These are phyloP conservation scores for Coniferiporia sulphurascens DNA, from an alignment of 1,284 basidiomycete genomes.

Conservation along the genomic window DNA sequence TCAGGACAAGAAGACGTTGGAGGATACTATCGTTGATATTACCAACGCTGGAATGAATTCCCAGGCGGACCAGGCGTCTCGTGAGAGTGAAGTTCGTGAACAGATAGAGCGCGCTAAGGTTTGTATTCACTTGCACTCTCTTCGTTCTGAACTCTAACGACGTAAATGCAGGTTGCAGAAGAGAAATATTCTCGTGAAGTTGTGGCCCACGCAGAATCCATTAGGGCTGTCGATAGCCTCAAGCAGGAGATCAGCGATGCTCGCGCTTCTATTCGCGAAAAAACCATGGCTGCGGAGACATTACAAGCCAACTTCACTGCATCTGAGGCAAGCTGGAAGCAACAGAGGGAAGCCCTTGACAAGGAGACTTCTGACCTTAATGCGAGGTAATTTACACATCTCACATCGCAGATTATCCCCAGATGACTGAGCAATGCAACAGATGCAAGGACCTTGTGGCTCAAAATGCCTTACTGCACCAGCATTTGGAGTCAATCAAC, in stretches of 20 bases:
- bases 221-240: slow-evolving; percentile 65
- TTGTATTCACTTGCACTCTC: slow-evolving; percentile 8
- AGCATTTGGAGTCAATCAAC: slow-evolving; percentile 83
- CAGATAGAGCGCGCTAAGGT: slow-evolving; percentile 73
- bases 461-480: slow-evolving; percentile 78
- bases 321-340: slow-evolving; percentile 76
- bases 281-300: slow-evolving; percentile 60
- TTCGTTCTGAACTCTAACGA: no score
- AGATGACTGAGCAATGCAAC: neutral
- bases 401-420: neutral
- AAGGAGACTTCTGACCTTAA: slow-evolving; percentile 74
- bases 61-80: slow-evolving; percentile 55
- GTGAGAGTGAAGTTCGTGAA: slow-evolving; percentile 59
- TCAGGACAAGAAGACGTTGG: slow-evolving; percentile 74
- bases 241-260: slow-evolving; percentile 55
- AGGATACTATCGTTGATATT: slow-evolving; percentile 74
- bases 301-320: slow-evolving; percentile 65
- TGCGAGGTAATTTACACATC: slow-evolving; percentile 44
- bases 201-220: slow-evolving; percentile 77
- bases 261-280: slow-evolving; percentile 51
- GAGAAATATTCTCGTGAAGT: slow-evolving; percentile 77
- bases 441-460: slow-evolving; percentile 72
- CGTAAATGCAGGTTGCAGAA: slow-evolving; percentile 57
- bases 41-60: slow-evolving; percentile 62
- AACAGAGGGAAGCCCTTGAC: slow-evolving; percentile 71